Conservation (phyloP, 2,329 filamentous ascomycete species). For the Monosporascus sp. region DNA sequence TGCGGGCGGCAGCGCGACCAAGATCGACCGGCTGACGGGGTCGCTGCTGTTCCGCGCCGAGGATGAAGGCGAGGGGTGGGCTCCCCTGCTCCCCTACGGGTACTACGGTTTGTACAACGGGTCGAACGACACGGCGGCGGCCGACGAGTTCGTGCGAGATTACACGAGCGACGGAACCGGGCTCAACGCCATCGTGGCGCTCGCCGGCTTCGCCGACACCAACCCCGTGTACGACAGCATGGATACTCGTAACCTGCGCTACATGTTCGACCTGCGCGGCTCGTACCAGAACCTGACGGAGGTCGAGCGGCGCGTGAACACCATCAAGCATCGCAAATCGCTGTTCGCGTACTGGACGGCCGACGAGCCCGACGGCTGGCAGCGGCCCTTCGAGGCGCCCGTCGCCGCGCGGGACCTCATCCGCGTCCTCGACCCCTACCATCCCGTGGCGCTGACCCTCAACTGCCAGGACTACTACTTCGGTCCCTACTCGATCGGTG, state of each 20-base stretch:
- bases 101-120: conserved; percentile 39
- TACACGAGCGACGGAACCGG: conserved; percentile 32
- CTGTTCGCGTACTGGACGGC: conserved; percentile 41
- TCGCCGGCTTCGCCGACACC: conserved; percentile 34
- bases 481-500: conserved; percentile 44
- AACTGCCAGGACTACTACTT: conserved; percentile 62
- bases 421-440: conserved; percentile 51
- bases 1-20: conserved; percentile 36
- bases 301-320: conserved; percentile 32
- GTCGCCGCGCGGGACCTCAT: conserved; percentile 37
- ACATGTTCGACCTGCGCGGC: conserved; percentile 41
- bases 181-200: conserved; percentile 40
- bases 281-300: conserved; percentile 39
- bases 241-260: conserved; percentile 32
- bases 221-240: conserved; percentile 34
- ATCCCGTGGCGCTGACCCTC: conserved; percentile 53
- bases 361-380: conserved; percentile 45
- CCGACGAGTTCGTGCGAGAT: conserved; percentile 32
- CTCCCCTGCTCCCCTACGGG: conserved; percentile 39
- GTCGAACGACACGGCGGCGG: conserved; percentile 17
- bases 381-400: conserved; percentile 34
- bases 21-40: conserved; percentile 40
- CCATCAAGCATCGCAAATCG: conserved; percentile 33
- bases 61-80: conserved; percentile 29
- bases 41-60: conserved; percentile 35